Evolutionary conservation across 2,329 filamentous ascomycete genomes (phyloP), one percentile per base, ranked within the genome.

Genomic region (Lomentospora prolificans): DNA sequence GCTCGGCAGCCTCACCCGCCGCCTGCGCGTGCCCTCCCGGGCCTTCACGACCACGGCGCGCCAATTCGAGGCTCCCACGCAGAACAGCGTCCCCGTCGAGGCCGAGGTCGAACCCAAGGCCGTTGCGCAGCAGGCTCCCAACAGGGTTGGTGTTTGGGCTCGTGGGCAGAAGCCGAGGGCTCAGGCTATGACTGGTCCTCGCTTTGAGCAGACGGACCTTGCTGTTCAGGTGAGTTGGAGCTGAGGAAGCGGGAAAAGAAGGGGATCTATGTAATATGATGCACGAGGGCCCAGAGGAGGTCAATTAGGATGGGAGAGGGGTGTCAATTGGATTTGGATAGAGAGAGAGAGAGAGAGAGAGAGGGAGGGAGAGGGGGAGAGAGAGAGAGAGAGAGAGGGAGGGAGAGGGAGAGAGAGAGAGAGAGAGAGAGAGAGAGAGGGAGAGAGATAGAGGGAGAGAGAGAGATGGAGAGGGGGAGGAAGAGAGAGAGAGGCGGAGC

Each of bases 121-220:
- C 24, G 14, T 55, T 41, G n/a, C 22, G 19, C 36, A 46, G 36
- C 94, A 99, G 76, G 89, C 92, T 30, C 94, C 94, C 22, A 99
- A 99, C 77, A 83, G 90, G 60, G 73, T 77, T 58, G 81, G 73
- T 4, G 80, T 89, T 58, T 99, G 94, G 94, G 90, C 89, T 59
- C 75, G 82, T 66, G 95, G 84, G 74, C 94, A 99, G 79, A 82
- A 83, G 71, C 84, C 90, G 39, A 80, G 92, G 65, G 80, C 82
- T 55, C 73, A 84, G 70, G 94, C 90, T 55, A 99, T 99, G 92
- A 84, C 84, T 44, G 94, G 94, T 44, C 94, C 94, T 61, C 80
- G 92, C 64, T 99, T 99, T 67, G 94, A 99, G 78, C 92, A 97
- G 82, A 97, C 90, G 31, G 89, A 95, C 66, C 92, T 97, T 74